Percentiles rank a stretch among this genome's conserved stretches.
Conservation (phyloP, 805 yeast species). For the Danielia reshetovae region DNA sequence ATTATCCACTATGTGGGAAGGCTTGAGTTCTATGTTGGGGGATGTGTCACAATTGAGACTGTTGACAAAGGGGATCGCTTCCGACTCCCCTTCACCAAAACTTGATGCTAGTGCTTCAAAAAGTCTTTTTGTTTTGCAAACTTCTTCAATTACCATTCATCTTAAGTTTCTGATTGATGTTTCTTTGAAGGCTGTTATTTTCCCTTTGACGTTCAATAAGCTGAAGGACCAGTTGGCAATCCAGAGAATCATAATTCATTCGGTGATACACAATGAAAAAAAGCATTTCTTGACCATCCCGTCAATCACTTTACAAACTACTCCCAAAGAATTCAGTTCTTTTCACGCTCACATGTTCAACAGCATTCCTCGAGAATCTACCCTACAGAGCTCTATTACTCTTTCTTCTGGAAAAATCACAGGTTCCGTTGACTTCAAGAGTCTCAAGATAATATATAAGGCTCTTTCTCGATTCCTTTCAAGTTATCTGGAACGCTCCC, state of each 20-base stretch:
- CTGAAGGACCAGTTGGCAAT: conserved; percentile 27
- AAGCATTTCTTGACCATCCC: conserved; percentile 19
- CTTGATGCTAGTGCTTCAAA: background rate
- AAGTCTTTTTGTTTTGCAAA: conserved; percentile 34
- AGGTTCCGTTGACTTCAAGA: conserved; percentile 7
- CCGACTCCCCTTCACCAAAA: background rate
- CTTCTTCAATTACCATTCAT: conserved; percentile 31
- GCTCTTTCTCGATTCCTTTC: background rate
- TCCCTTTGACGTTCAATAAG: conserved; percentile 45
- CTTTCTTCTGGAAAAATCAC: conserved; percentile 15
- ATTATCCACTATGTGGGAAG: conserved; percentile 20
- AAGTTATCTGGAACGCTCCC: background rate
- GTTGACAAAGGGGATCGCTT: background rate
- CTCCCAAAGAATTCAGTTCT: conserved; percentile 22
- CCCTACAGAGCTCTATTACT: conserved; percentile 14
- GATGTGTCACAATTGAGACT: background rate
- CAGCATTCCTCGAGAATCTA: conserved; percentile 17
- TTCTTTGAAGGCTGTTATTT: conserved; percentile 23
- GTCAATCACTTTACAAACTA: conserved; percentile 23
- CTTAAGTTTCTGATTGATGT: conserved; percentile 16
- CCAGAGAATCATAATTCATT: conserved; percentile 22
- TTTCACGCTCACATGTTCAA: conserved; percentile 12
- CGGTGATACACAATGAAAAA: conserved; percentile 5
- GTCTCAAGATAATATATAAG: background rate
- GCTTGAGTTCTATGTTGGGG: conserved; percentile 8